phyloP scores from a whole-genome alignment of 1,284 basidiomycete genomes.

The Rhodotorula sp. region DNA sequence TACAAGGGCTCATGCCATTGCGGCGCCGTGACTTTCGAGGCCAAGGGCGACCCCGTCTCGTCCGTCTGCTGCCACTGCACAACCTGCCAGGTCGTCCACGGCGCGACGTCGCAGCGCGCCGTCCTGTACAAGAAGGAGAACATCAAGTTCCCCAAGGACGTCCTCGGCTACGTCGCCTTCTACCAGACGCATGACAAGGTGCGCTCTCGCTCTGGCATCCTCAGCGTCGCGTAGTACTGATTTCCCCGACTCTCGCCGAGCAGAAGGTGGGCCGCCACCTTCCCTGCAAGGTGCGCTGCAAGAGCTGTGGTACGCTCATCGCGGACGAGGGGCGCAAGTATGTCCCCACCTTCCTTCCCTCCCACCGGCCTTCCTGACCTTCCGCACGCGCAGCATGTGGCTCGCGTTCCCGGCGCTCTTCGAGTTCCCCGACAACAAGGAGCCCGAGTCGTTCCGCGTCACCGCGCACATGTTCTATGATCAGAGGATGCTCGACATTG shows the following conservation, averaged over 20 bases:
- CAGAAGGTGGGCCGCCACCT: constrained; percentile 30
- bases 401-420: constrained; percentile 22
- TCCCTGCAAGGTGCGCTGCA: constrained; percentile 30
- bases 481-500: constrained; percentile 10
- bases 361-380: too few species aligned
- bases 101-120: constrained; percentile 26
- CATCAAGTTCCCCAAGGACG: constrained; percentile 12
- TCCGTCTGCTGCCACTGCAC: constrained; percentile 29
- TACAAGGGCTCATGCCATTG: constrained; percentile 26
- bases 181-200: constrained; percentile 24
- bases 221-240: too few species aligned
- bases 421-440: constrained; percentile 6
- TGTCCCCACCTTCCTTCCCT: background rate
- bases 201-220: background rate
- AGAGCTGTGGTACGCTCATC: constrained; percentile 21
- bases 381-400: constrained; percentile 11
- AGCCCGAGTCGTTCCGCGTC: constrained; percentile 13
- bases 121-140: constrained; percentile 35
- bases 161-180: constrained; percentile 20
- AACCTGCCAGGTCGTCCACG: constrained; percentile 30
- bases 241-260: too few species aligned
- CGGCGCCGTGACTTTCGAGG: constrained; percentile 19
- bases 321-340: constrained; percentile 29
- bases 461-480: constrained; percentile 28
- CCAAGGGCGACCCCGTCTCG: constrained; percentile 23